Base-by-base conservation (phyloP, 805 yeast genomes). In the Schwanniomyces sp. region DNA sequence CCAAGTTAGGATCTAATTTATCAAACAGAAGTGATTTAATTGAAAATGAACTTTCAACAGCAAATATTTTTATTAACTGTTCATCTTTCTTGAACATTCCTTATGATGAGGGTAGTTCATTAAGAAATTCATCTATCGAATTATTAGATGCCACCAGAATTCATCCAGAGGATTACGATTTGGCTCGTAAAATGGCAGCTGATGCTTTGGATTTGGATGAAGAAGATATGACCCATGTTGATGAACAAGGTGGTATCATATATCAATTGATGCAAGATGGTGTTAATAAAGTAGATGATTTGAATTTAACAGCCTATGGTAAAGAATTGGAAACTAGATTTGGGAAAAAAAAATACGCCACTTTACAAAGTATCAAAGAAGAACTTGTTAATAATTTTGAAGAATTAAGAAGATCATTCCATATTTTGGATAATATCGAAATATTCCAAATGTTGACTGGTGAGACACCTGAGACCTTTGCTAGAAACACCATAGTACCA, bases 141-240 rank as follows among this genome's bases (percentile, higher is more conserved):
- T 75, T 86, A 38, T 76, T 94, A 55, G 99, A 94, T 66, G 91
- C 94, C 43, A 94, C 99, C 0, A 81, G 99, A 70, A 91, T 94
- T 41, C 99, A 94, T 59, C 98, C 98, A 7, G 98, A 94, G 67
- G 99, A 94, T 69, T 94, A 94, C 64, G 96, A 89, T 53, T 76
- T 94, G 56, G 98, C 97, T 3, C 82, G 94, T 43, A 94, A 94
- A 65, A 94, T 94, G 91, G 98, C 97, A 7, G 94, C 96, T 1
- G 99, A 94, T 73, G 98, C 99, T 1, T 77, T 94, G 54, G 99
- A 92, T 63, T 79, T 91, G 53, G 97, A 91, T 58, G 99, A 95
- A 59, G 98, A 92, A 66, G 96, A 91, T 54, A 76, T 88, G 59
- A 86, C 84, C 2, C 91, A 86, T 47, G 66, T 85, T 41, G 91